Percentiles rank a stretch among this genome's conserved stretches.
Conservation (phyloP, 228 moss, liverwort and hornwort species). For the Sphagnum magellanicum region DNA sequence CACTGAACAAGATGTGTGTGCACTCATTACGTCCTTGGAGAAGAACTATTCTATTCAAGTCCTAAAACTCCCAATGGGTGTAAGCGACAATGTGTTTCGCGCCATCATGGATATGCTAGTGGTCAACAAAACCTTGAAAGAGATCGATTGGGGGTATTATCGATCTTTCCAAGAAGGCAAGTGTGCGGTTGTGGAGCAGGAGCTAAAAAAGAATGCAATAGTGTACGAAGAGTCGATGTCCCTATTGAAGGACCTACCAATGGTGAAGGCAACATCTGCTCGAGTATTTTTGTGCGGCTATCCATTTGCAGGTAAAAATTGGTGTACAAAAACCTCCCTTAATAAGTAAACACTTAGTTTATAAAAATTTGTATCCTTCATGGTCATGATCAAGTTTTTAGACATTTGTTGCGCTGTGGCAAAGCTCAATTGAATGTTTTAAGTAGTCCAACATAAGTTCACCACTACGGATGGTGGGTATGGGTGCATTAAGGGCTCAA, state of each 20-base stretch:
- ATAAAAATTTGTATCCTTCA: not conserved
- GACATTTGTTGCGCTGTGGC: no score
- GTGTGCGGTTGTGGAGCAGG: no score
- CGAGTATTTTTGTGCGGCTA: constrained; percentile 5
- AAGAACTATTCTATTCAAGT: not conserved
- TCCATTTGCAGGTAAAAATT: constrained; percentile 1
- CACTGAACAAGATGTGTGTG: constrained; percentile 3
- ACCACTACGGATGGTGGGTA: no score
- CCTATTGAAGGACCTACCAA: no score
- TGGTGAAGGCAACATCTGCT: not conserved
- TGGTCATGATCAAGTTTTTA: not conserved
- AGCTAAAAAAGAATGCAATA: not conserved
- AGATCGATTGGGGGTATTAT: not conserved
- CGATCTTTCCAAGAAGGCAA: not conserved
- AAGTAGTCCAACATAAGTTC: no score
- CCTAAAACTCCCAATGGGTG: not conserved
- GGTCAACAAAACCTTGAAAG: not conserved
- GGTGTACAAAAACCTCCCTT: no score
- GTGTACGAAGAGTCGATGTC: not conserved
- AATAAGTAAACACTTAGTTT: no score
- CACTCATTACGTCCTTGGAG: not conserved
- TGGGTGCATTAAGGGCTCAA: no score
- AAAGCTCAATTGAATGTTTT: no score
- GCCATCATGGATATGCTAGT: not conserved
- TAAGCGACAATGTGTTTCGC: not conserved